phyloP scores from a whole-genome alignment of 2,329 filamentous ascomycete species.

The Pseudogymnoascus sp. region DNA sequence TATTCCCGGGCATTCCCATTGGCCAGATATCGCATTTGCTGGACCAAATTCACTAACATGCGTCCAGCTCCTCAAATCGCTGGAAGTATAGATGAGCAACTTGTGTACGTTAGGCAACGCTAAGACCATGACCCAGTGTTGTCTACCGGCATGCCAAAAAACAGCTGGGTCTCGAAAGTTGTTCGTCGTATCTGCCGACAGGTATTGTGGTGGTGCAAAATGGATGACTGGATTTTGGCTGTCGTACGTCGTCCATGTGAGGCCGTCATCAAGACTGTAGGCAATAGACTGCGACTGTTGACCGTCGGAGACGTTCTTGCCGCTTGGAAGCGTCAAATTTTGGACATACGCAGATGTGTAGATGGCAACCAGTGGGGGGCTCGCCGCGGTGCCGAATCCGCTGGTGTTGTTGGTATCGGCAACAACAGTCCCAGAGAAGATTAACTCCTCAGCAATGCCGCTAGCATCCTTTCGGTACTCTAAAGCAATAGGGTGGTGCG shows the following conservation, averaged over 20 bases:
- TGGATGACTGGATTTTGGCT: constrained; percentile 51
- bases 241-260: constrained; percentile 50
- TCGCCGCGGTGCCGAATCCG: constrained; percentile 54
- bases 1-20: constrained; percentile 48
- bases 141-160: constrained; percentile 42
- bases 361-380: constrained; percentile 55
- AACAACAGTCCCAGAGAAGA: constrained; percentile 50
- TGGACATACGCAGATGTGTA: constrained; percentile 30
- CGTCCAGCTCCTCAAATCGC: constrained; percentile 51
- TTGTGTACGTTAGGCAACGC: constrained; percentile 47
- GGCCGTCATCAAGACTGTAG: constrained; percentile 54
- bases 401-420: constrained; percentile 57
- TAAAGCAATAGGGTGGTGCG: constrained; percentile 56
- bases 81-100: constrained; percentile 54
- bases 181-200: constrained; percentile 17
- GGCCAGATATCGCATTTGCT: constrained; percentile 23
- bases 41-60: constrained; percentile 46
- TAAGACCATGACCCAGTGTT: constrained; percentile 51
- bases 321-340: constrained; percentile 17
- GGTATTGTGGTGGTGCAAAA: constrained; percentile 32
- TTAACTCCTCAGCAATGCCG: constrained; percentile 37
- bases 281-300: constrained; percentile 50
- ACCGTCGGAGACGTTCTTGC: constrained; percentile 30
- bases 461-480: no score
- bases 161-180: constrained; percentile 63